phyloP scores from a whole-genome alignment of 331 rosid genomes.

The Arachis monticola region DNA sequence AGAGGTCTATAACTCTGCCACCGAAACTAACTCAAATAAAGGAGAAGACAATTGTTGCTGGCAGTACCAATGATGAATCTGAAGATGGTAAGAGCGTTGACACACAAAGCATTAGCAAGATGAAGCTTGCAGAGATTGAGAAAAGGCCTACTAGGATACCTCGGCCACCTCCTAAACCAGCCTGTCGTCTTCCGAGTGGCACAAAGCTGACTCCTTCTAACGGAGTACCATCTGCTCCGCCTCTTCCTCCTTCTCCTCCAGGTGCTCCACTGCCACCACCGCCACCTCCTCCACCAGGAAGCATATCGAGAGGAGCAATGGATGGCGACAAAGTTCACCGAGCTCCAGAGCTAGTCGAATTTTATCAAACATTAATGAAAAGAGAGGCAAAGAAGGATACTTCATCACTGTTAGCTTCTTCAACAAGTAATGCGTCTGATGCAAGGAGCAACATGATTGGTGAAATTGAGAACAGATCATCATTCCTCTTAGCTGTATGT shows the following conservation, averaged over 20 bases:
- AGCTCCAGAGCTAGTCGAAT: constrained; percentile 85
- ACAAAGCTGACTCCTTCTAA: constrained; percentile 49
- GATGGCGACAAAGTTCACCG: constrained; percentile 83
- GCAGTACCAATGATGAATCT: constrained; percentile 55
- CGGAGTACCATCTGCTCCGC: constrained; percentile 56
- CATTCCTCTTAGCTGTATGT: constrained; percentile 92
- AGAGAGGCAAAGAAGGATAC: constrained; percentile 92
- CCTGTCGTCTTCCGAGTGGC: constrained; percentile 44
- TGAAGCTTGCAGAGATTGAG: constrained; percentile 78
- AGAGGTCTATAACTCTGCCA: constrained; percentile 54
- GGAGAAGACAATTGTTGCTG: constrained; percentile 64
- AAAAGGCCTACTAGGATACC: constrained; percentile 84
- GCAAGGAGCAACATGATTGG: constrained; percentile 94
- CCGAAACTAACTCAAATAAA: constrained; percentile 68
- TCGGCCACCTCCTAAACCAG: constrained; percentile 83
- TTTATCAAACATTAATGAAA: constrained; percentile 91
- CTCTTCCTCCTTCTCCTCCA: constrained; percentile 65
- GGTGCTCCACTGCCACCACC: constrained; percentile 66
- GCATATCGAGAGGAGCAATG: constrained; percentile 65
- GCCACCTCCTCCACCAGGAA: constrained; percentile 89
- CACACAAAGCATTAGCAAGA: constrained; percentile 67
- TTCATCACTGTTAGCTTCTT: constrained; percentile 59
- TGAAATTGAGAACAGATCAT: constrained; percentile 81
- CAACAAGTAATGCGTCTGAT: constrained; percentile 68
- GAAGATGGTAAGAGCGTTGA: constrained; percentile 54